Evolutionary conservation across 306 rosid genomes (phyloP).

Genomic region (Crotalaria pallida): DNA sequence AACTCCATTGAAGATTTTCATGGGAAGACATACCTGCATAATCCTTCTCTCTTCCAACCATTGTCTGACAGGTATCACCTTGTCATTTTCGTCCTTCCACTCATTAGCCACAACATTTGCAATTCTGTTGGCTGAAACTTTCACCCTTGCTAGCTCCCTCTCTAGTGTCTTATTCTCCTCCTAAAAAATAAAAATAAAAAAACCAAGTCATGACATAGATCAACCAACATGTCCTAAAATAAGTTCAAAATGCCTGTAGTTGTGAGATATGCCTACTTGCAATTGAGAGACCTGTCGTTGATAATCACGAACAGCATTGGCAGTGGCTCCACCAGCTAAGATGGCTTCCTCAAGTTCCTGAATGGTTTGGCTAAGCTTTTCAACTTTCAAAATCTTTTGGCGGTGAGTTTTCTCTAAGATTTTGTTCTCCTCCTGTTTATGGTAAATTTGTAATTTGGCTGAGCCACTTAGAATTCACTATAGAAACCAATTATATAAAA

Average conservation of each 20-base stretch:
- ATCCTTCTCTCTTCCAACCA: too few relatives aligned
- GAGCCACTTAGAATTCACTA: slow-evolving; percentile 1
- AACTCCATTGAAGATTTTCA: neutral
- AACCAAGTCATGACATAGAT: slow-evolving; percentile 9
- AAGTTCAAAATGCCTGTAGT: neutral
- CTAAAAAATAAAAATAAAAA: too few relatives aligned
- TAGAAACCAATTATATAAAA: neutral
- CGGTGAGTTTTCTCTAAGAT: slow-evolving; percentile 72
- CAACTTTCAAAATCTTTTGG: slow-evolving; percentile 72
- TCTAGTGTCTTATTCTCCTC: too few relatives aligned
- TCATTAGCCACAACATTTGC: too few relatives aligned
- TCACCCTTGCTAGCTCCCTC: too few relatives aligned
- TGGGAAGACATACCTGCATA: slow-evolving; percentile 53
- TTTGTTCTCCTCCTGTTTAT: slow-evolving; percentile 80
- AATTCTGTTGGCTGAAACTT: too few relatives aligned
- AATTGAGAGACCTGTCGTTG: slow-evolving; percentile 54
- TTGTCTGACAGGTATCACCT: slow-evolving; percentile 86
- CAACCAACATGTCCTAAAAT: neutral
- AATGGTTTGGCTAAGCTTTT: slow-evolving; percentile 74
- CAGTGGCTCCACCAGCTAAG: slow-evolving; percentile 63
- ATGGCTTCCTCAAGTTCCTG: slow-evolving; percentile 76
- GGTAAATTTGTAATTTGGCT: slow-evolving; percentile 14
- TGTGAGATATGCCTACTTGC: slow-evolving; percentile 35
- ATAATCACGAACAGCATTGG: slow-evolving; percentile 71
- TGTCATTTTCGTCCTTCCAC: slow-evolving; percentile 82